These are phyloP conservation scores for Phanerodontia chrysosporium DNA, from an alignment of 768 basidiomycete genomes.

Conservation along the genomic window DNA sequence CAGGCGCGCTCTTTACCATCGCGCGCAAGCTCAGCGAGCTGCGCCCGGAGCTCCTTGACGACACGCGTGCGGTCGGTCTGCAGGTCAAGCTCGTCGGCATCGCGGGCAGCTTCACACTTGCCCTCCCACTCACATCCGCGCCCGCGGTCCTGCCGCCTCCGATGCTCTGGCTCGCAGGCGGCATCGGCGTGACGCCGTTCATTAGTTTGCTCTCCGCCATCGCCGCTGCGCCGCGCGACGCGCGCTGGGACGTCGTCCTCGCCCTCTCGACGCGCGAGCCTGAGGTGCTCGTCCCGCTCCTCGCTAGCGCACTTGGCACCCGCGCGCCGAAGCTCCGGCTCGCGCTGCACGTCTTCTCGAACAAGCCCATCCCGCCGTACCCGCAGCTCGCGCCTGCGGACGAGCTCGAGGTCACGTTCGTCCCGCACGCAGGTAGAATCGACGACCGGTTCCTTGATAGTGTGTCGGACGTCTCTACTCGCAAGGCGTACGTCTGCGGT, in stretches of 20 bases:
- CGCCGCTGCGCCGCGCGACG: conserved; percentile 12
- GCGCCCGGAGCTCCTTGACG: conserved; percentile 38
- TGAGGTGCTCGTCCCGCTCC: conserved; percentile 41
- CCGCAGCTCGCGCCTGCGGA: conserved; percentile 1
- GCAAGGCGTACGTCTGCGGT: conserved; percentile 47
- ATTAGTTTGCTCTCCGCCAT: conserved; percentile 42
- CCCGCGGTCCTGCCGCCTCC: conserved; percentile 13
- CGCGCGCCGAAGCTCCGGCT: conserved; percentile 22
- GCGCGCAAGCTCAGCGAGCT: conserved; percentile 36
- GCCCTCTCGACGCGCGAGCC: conserved; percentile 52
- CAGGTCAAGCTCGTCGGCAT: conserved; percentile 47
- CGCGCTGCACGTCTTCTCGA: conserved; percentile 39
- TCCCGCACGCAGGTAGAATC: conserved; percentile 20
- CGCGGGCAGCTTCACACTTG: conserved; percentile 42
- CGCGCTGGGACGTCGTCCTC: conserved; percentile 37
- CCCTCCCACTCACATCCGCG: not conserved
- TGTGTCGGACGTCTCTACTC: conserved; percentile 16
- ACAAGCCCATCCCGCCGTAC: conserved; percentile 4
- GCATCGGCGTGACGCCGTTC: conserved; percentile 64
- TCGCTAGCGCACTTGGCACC: conserved; percentile 19
- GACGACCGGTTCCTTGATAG: conserved; percentile 5
- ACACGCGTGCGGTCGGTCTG: conserved; percentile 36
- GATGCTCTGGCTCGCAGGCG: conserved; percentile 58
- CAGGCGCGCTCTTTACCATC: conserved; percentile 50
- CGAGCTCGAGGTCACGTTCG: conserved; percentile 10